Conservation (phyloP, 495 filamentous ascomycete genomes). For the Collariella sp. region DNA sequence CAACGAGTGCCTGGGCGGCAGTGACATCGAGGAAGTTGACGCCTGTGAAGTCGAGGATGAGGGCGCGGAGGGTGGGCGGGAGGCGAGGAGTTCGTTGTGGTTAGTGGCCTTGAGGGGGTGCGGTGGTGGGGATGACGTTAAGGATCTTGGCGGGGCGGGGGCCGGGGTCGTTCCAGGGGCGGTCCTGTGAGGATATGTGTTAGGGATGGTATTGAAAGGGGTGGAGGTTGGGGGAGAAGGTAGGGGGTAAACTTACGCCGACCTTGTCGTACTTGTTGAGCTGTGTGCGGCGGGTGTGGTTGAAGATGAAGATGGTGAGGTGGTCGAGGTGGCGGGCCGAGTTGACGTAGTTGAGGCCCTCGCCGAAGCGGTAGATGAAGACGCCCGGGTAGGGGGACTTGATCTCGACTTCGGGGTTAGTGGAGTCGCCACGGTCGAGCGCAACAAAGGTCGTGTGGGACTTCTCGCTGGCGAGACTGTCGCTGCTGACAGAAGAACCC, state of each 20-base stretch:
- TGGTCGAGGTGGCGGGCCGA: constrained; percentile 40
- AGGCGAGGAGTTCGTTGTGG: background rate
- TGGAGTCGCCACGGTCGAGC: constrained; percentile 18
- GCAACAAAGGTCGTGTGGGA: constrained; percentile 21
- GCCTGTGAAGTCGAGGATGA: constrained; percentile 27
- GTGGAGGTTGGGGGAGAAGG: background rate
- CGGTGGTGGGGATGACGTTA: no score
- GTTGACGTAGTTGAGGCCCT: constrained; percentile 48
- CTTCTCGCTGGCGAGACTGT: constrained; percentile 5
- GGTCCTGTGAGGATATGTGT: background rate
- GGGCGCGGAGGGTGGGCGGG: constrained; percentile 26
- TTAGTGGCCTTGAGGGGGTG: background rate
- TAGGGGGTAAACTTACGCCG: constrained; percentile 26
- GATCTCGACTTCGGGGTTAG: constrained; percentile 25
- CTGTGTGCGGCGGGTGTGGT: constrained; percentile 34
- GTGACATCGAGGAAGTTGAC: constrained; percentile 30
- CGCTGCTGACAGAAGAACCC: background rate
- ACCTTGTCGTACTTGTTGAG: constrained; percentile 29
- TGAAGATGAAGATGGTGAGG: constrained; percentile 36
- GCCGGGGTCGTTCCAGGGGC: background rate
- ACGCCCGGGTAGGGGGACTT: constrained; percentile 32
- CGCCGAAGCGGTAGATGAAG: constrained; percentile 44
- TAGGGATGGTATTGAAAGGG: background rate
- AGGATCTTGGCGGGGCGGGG: background rate
- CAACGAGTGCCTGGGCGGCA: constrained; percentile 26